Evolutionary conservation across 2,329 filamentous ascomycete species (phyloP), one percentile per base, ranked within the genome.

Genomic region (Aspergillus persii): DNA sequence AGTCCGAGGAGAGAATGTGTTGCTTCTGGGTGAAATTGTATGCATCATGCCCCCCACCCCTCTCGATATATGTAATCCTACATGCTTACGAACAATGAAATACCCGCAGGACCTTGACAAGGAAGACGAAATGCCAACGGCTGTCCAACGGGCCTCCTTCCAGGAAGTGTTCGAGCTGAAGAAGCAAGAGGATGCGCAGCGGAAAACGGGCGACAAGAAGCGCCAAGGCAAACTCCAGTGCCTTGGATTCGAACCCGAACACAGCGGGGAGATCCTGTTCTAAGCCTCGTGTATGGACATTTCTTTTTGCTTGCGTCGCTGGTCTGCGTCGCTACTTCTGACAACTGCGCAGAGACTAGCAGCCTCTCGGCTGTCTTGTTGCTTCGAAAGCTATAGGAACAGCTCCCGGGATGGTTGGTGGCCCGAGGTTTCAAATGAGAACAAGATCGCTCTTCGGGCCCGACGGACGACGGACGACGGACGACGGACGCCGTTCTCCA

Each of bases 1-100:
- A 39, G 91, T 99, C 50, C 85, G 95, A 60, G 95, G 95, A 66
- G 95, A 99, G 80, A 99, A 99, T 75, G 95, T 99, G n/a, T 83
- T 96, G 54, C 82, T 99, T 49, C 84, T 98, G 18, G 95, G 95
- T 41, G 96, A 98, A 77, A 96, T 99, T 69, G 83, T 85, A 78
- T 51, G 80, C 58, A 33, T 48, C 18, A 3, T 50, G n/a, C 4
- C 4, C 15, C 54, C 63, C n/a, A n/a, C 26, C 62, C 56, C 9
- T 46, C 15, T 23, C 18, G 18, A 23, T 23, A 23, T 23, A 23
- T 23, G 18, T 23, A 23, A 23, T 23, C 18, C 18, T 23, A 8
- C 50, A 12, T 8, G 46, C 59, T 49, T 23, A 23, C 18, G 18
- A n/a, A 23, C 58, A 47, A 47, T 27, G 18, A 63, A 23, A 6